Percentiles rank a stretch among this genome's conserved stretches.
Conservation (phyloP, 331 rosid species). For the Arachis monticola region DNA sequence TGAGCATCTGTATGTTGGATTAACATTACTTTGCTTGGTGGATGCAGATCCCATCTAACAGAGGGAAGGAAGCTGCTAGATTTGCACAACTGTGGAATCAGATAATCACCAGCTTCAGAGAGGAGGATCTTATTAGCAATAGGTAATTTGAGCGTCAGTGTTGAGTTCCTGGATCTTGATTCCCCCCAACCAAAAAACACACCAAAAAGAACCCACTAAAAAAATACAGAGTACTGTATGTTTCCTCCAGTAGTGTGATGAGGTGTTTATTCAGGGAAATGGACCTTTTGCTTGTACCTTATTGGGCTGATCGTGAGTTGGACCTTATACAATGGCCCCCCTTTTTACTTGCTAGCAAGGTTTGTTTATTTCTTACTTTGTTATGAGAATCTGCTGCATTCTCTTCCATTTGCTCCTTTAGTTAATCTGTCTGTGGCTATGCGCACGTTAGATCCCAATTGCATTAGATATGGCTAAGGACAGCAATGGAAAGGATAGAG, state of each 20-base stretch:
- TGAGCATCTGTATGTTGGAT: conserved; percentile 16
- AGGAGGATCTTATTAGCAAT: conserved; percentile 90
- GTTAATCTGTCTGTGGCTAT: conserved; percentile 39
- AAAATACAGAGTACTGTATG: background rate
- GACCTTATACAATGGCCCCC: conserved; percentile 98
- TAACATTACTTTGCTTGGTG: conserved; percentile 27
- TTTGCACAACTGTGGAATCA: conserved; percentile 99
- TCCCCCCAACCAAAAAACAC: background rate
- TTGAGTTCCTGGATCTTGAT: conserved; percentile 26
- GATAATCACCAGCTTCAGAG: conserved; percentile 90
- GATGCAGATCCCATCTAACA: conserved; percentile 63
- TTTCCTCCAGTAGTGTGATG: conserved; percentile 32
- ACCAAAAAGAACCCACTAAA: too few relatives aligned
- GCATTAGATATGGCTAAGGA: conserved; percentile 99
- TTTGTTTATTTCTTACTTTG: conserved; percentile 43
- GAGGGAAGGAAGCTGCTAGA: conserved; percentile 87
- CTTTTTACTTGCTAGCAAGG: conserved; percentile 99
- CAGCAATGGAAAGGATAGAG: conserved; percentile 95
- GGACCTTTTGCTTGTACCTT: conserved; percentile 98
- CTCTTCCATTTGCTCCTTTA: conserved; percentile 15
- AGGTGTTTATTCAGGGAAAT: conserved; percentile 71
- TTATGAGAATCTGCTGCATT: conserved; percentile 19
- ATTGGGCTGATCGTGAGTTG: conserved; percentile 96
- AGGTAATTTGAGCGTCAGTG: conserved; percentile 55
- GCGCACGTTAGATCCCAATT: conserved; percentile 75